Base-by-base conservation (phyloP, 1,139 yeast genomes). In the Kodamaea sp. region DNA sequence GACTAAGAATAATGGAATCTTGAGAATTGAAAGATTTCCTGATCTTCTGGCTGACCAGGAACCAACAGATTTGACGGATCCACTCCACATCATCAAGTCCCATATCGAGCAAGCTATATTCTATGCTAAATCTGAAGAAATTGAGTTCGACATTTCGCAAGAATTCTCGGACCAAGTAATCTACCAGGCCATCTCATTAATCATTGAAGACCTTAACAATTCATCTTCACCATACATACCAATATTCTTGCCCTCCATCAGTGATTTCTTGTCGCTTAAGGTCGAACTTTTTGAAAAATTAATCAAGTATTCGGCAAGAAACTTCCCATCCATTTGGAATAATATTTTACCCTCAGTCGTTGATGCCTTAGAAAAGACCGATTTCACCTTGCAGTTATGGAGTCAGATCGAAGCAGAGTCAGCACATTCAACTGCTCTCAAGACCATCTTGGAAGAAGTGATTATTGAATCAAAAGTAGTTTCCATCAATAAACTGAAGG, bases 101-200 rank as follows among this genome's bases (percentile, higher is more conserved):
- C 88, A 80, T 45, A 74, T 89, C 18, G 94, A 84, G 48, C 97
- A 89, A 57, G 95, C 88, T 0, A 76, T 89, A 1, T 83, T 80
- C 48, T 83, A 70, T 47, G 68, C 75, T 1, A 66, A 68, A 37
- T 57, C 70, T 1, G 21, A 50, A 34, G 48, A 77, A 63, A 39
- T 89, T 18, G 76, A 78, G 27, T 88, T 87, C 55, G 72, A 76
- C 46, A 54, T 75, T 11, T 48, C 59, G 11, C 68, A 61, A 20
- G 53, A 48, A 2, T 47, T 58, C 34, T 61, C 68, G 9, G 47
- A 53, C 2, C 63, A 64, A 5, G 63, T 63, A 4, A 57, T 81
- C 8, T 73, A 73, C 38, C 47, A 55, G 3, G 86, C 89, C 9
- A 58, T 83, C 5, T 43, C 59, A 4, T 51, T 58, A 8, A 72